A percentile compares a stretch with the other conserved stretches of the same genome.
Evolutionary conservation across 305 asterid genomes (phyloP).

Genomic region (Solanum hybrid): DNA sequence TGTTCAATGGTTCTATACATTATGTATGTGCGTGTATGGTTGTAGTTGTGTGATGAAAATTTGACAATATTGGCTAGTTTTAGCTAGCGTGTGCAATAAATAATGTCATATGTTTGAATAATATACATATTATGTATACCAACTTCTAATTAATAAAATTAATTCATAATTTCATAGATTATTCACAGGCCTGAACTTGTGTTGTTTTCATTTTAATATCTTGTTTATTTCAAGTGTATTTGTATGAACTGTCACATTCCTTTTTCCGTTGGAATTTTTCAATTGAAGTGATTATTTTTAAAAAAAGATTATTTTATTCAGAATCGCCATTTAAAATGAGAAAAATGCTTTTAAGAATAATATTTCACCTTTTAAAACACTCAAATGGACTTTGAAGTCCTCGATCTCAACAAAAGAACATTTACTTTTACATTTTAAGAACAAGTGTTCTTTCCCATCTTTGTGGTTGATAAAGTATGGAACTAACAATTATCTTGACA

Average conservation of each 20-base stretch:
- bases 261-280: too few relatives aligned
- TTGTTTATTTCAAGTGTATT: too few relatives aligned
- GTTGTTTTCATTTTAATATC: too few relatives aligned
- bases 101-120: background rate
- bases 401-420: background rate
- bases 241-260: too few relatives aligned
- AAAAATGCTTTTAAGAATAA: background rate
- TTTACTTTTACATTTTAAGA: conserved; percentile 26
- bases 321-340: too few relatives aligned
- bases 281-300: too few relatives aligned
- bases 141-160: too few relatives aligned
- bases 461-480: conserved; percentile 33
- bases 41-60: background rate
- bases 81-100: background rate
- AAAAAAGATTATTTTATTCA: too few relatives aligned
- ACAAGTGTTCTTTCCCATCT: conserved; percentile 27
- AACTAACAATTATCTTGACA: conserved; percentile 35
- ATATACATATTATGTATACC: background rate
- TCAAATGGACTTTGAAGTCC: background rate
- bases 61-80: background rate
- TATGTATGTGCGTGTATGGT: background rate
- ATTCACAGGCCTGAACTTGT: too few relatives aligned
- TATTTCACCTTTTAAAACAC: background rate
- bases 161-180: too few relatives aligned
- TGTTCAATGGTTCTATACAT: too few relatives aligned